phyloP scores from a whole-genome alignment of 176 grass and related monocot genomes.

The Avena atlantica region DNA sequence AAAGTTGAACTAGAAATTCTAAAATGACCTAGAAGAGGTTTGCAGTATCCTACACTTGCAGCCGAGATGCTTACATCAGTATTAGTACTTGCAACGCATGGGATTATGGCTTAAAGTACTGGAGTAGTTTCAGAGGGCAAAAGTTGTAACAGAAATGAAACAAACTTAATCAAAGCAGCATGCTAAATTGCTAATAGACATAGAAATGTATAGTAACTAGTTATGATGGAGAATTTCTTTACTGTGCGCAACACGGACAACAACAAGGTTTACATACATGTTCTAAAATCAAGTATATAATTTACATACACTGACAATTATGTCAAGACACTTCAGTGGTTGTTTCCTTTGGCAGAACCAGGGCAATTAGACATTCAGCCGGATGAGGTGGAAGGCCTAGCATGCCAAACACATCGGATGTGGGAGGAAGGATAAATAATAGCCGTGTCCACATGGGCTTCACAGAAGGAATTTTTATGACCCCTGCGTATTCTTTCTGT shows the following conservation, averaged over 20 bases:
- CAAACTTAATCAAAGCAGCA: background rate
- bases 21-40: too few relatives aligned
- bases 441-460: slow-evolving; percentile 83
- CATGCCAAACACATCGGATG: slow-evolving; percentile 57
- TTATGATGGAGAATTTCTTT: slow-evolving; percentile 35
- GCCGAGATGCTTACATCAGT: background rate
- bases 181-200: background rate
- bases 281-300: slow-evolving; percentile 3
- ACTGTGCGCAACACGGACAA: background rate
- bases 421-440: slow-evolving; percentile 85
- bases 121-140: background rate
- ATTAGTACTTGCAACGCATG: slow-evolving; percentile 1
- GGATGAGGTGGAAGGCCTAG: slow-evolving; percentile 66
- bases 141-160: background rate
- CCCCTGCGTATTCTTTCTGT: slow-evolving; percentile 87
- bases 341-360: slow-evolving; percentile 84
- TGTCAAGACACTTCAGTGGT: slow-evolving; percentile 55
- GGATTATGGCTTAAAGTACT: background rate
- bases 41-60: background rate
- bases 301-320: background rate
- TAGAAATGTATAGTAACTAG: background rate
- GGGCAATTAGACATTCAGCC: slow-evolving; percentile 62
- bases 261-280: slow-evolving; percentile 10
- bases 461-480: slow-evolving; percentile 79
- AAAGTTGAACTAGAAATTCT: too few relatives aligned